These are phyloP conservation scores for Rhodotorula toruloides DNA, from an alignment of 768 basidiomycete species.

Conservation along the genomic window DNA sequence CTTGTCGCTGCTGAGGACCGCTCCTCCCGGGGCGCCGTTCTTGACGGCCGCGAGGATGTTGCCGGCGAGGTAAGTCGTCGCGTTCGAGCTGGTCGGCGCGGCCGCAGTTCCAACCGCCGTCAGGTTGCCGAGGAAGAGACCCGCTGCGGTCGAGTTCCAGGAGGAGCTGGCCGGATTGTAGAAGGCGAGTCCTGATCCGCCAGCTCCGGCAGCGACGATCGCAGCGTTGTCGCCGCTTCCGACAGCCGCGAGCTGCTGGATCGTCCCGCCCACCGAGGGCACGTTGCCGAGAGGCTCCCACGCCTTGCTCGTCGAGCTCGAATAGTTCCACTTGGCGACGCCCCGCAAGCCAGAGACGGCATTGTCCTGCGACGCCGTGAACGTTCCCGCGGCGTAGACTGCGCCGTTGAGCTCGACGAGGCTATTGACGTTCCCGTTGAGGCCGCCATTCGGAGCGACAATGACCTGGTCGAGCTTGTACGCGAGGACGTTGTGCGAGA, in stretches of 20 bases:
- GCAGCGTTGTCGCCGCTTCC: neutral
- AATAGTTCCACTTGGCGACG: conserved; percentile 37
- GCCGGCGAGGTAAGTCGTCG: conserved; percentile 53
- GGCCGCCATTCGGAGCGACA: conserved; percentile 60
- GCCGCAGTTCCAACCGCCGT: conserved; percentile 29
- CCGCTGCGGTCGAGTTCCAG: conserved; percentile 30
- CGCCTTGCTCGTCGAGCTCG: neutral
- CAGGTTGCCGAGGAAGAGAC: conserved; percentile 44
- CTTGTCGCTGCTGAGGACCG: conserved; percentile 43
- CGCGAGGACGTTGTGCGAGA: conserved; percentile 62
- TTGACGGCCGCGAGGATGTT: conserved; percentile 60
- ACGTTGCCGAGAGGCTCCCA: conserved; percentile 33
- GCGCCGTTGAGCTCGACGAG: conserved; percentile 54
- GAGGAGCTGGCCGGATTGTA: conserved; percentile 6
- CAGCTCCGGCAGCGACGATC: conserved; percentile 31
- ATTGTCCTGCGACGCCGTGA: conserved; percentile 69
- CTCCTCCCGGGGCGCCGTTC: conserved; percentile 51
- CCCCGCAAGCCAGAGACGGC: conserved; percentile 59
- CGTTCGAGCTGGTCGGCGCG: neutral
- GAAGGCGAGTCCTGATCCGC: conserved; percentile 33
- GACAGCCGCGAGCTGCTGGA: conserved; percentile 19
- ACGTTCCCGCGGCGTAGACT: conserved; percentile 82
- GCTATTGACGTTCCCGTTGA: conserved; percentile 72
- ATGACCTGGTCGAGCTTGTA: conserved; percentile 55
- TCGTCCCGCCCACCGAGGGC: neutral